Conservation (phyloP, 2,329 filamentous ascomycete species). For the Aspergillus novoparasiticus region DNA sequence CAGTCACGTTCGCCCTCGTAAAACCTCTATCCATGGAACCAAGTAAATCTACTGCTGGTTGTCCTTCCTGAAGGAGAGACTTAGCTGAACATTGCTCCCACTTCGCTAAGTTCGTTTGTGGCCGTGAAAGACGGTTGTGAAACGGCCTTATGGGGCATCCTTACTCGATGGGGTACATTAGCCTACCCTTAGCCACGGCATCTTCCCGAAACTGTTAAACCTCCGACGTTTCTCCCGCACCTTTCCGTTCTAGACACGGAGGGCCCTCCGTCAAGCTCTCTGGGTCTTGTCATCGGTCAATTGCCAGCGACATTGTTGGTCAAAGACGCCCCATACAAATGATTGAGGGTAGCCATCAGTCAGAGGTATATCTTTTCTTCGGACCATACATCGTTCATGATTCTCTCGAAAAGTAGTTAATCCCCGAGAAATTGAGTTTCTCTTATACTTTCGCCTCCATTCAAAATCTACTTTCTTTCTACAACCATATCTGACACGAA, state of each 20-base stretch:
- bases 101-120: neutral
- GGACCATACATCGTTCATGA: neutral
- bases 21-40: neutral
- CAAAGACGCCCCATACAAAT: neutral
- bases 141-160: neutral
- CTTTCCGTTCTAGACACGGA: conserved; percentile 15
- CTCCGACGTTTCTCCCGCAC: conserved; percentile 7
- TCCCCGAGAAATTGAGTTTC: neutral
- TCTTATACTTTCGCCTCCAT: too few relatives aligned
- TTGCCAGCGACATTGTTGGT: neutral
- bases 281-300: neutral
- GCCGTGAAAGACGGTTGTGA: neutral
- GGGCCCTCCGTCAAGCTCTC: conserved; percentile 17
- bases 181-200: neutral
- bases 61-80: neutral
- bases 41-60: neutral
- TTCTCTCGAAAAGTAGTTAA: neutral
- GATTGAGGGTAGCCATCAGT: neutral
- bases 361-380: neutral
- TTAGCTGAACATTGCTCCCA: neutral
- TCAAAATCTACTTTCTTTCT: neutral
- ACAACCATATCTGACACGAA: neutral
- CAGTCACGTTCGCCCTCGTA: neutral
- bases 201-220: conserved; percentile 2
- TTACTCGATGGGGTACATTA: neutral